These are phyloP conservation scores for Lactifluus hygrophoroides DNA, from an alignment of 768 basidiomycete genomes.

Conservation along the genomic window DNA sequence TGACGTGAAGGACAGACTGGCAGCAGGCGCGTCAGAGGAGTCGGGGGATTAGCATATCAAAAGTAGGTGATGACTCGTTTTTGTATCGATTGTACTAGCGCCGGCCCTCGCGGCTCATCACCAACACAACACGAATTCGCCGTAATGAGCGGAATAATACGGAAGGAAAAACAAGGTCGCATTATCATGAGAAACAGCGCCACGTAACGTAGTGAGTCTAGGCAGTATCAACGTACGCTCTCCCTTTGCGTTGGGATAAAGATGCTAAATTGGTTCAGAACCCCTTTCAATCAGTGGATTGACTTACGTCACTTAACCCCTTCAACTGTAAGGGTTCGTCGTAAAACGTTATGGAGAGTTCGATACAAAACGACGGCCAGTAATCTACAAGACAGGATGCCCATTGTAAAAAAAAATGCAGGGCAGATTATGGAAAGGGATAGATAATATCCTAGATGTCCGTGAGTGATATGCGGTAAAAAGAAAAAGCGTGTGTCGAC, in stretches of 20 bases:
- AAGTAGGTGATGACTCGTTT: background rate
- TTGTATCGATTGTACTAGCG: background rate
- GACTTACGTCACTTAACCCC: background rate
- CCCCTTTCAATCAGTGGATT: background rate
- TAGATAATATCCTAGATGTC: slow-evolving; percentile 19
- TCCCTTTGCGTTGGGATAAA: too few species aligned
- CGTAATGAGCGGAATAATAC: background rate
- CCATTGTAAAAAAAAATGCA: background rate
- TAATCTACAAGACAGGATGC: slow-evolving; percentile 17
- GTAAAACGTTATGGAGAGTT: slow-evolving; percentile 4
- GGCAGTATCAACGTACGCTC: background rate
- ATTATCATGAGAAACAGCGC: background rate
- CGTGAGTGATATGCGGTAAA: slow-evolving; percentile 23
- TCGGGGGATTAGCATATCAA: background rate
- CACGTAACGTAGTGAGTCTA: background rate
- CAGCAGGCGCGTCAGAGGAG: background rate
- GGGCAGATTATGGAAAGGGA: slow-evolving; percentile 7
- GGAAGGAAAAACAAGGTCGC: background rate
- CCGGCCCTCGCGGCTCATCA: background rate
- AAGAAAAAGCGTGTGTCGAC: slow-evolving; percentile 20
- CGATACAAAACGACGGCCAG: slow-evolving; percentile 15
- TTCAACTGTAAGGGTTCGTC: background rate
- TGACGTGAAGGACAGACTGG: too few species aligned
- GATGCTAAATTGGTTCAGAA: background rate
- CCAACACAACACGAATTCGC: background rate